phyloP scores from a whole-genome alignment of 768 basidiomycete genomes.

The Xerocomus spinulosus region DNA sequence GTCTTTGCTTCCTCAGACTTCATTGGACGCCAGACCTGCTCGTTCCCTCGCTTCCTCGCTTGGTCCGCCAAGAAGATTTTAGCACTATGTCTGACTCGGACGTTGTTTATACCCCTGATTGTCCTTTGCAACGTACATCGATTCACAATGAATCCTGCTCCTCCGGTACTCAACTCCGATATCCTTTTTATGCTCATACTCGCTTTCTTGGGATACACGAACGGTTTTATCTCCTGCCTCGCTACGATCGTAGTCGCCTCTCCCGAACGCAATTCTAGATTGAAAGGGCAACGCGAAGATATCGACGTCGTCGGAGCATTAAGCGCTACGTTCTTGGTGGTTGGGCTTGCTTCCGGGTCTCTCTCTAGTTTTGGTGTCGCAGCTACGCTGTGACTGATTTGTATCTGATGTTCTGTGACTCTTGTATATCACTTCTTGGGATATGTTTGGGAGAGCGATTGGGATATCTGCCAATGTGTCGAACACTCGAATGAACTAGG shows the following conservation, averaged over 20 bases:
- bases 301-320: constrained; percentile 86
- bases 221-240: constrained; percentile 74
- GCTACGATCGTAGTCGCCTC: constrained; percentile 83
- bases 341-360: constrained; percentile 73
- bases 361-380: constrained; percentile 77
- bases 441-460: no score
- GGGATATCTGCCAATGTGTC: no score
- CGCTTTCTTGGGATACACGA: constrained; percentile 65
- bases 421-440: no score
- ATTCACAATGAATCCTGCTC: constrained; percentile 25
- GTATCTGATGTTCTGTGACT: not conserved
- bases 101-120: constrained; percentile 81
- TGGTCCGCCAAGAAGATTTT: constrained; percentile 67
- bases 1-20: constrained; percentile 73
- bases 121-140: constrained; percentile 80
- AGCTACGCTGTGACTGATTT: constrained; percentile 49
- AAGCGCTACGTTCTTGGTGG: constrained; percentile 71
- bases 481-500: no score
- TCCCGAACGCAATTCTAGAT: constrained; percentile 67
- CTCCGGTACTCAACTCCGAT: constrained; percentile 67
- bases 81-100: constrained; percentile 61
- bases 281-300: constrained; percentile 67
- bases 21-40: constrained; percentile 61
- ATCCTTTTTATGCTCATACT: constrained; percentile 69
- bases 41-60: constrained; percentile 57